These are phyloP conservation scores for Torulaspora globosa DNA, from an alignment of 1,139 yeast species.

Conservation along the genomic window DNA sequence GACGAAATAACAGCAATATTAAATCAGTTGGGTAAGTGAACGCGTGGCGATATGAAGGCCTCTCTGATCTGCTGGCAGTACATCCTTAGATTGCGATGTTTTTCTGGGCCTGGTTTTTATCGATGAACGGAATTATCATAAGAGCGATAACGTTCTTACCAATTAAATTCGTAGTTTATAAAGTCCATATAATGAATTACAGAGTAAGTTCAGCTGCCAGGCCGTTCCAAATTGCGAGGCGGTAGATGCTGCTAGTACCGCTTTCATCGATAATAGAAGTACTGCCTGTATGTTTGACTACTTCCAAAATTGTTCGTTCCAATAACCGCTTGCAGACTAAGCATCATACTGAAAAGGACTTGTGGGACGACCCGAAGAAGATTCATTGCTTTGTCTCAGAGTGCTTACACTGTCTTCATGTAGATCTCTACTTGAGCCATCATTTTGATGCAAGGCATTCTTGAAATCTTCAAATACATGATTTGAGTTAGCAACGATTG, in stretches of 20 bases:
- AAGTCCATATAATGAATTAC: neutral
- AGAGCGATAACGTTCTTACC: neutral
- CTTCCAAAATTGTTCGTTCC: slow-evolving; percentile 13
- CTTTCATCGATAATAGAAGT: neutral
- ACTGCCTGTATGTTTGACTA: slow-evolving; percentile 4
- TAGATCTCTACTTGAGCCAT: slow-evolving; percentile 1
- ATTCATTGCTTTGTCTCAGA: slow-evolving; percentile 4
- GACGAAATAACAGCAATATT: slow-evolving; percentile 31
- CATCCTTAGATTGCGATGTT: no score
- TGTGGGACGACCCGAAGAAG: slow-evolving; percentile 4
- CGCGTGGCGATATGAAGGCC: neutral
- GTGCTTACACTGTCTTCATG: slow-evolving; percentile 11
- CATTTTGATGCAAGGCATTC: slow-evolving; percentile 15
- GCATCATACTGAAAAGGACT: slow-evolving; percentile 3
- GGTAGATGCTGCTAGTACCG: no score
- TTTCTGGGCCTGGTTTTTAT: no score
- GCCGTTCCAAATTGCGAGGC: no score
- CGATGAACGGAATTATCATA: neutral
- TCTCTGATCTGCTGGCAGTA: no score
- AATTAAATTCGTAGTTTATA: neutral
- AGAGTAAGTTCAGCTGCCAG: neutral
- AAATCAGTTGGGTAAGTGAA: slow-evolving; percentile 35
- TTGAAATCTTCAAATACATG: slow-evolving; percentile 25
- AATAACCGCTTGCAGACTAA: slow-evolving; percentile 1
- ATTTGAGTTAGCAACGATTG: slow-evolving; percentile 19